Base-by-base conservation (phyloP, 345 rosid species). In the Excoecaria agallocha region DNA sequence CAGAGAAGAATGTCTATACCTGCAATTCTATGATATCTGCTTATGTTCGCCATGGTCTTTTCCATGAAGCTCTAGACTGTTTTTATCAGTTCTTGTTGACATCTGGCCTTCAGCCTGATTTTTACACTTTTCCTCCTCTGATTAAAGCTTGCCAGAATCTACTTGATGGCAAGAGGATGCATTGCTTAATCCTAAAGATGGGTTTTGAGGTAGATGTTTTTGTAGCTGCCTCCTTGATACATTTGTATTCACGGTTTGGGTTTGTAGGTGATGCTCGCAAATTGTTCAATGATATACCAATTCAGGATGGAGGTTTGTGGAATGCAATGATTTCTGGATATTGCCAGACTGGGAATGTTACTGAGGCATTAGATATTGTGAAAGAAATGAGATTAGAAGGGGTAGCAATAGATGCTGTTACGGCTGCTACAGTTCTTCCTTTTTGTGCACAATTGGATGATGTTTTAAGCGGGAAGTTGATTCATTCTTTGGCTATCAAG, bases 291-390 rank as follows among this genome's bases (percentile, higher is more conserved):
- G 74, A 82, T 68, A 86, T 91, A 88, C 76, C 78, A 30, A 73
- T 72, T 5, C 84, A 74, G 82, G 89, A 85, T 70, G 87, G 85
- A 58, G 98, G 89, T 63, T 86, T 92, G 0, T 93, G 98, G 98
- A 94, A 94, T 81, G 90, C 98, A 1, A 85, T 94, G 97, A 88
- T 94, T 69, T 88, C 88, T 62, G 94, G 91, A 5, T 94, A 89
- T 84, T 92, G 88, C 52, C 88, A 87, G 80, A 74, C 84, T 69
- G 96, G 87, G 67, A 73, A 88, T 75, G 81, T 92, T 37, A 77
- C 78, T 66, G 91, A 89, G 78, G 97, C 93, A 0, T 72, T 94
- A 80, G 71, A 37, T 50, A 66, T 88, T 57, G 87, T 89, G 77
- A 76, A 81, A 66, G 82, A 78, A 79, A 89, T 94, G 98, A 84